Conservation (phyloP, 1,284 basidiomycete genomes). For the Ustilago loliicola region DNA sequence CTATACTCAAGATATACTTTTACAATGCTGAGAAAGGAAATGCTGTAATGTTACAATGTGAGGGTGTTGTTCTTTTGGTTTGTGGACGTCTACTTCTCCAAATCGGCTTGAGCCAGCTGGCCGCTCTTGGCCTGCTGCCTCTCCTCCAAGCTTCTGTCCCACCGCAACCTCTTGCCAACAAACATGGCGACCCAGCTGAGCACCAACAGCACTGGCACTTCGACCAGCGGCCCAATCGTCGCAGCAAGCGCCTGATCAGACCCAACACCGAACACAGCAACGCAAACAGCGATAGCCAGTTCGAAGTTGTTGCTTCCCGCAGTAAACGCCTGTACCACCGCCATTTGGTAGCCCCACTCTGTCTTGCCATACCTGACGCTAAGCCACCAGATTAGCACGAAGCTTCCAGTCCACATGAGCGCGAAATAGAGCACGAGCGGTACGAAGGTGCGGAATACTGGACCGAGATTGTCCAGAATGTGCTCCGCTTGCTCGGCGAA, state of each 20-base stretch:
- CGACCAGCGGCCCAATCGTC: slow-evolving; percentile 64
- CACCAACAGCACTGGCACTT: slow-evolving; percentile 78
- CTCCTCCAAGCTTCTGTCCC: slow-evolving; percentile 36
- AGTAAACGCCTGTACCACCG: slow-evolving; percentile 73
- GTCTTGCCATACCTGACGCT: slow-evolving; percentile 53
- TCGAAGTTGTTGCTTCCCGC: slow-evolving; percentile 74
- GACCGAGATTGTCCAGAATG: slow-evolving; percentile 61
- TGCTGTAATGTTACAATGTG: background rate
- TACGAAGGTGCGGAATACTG: slow-evolving; percentile 74
- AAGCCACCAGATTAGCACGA: slow-evolving; percentile 73
- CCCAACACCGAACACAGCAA: slow-evolving; percentile 76
- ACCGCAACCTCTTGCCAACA: slow-evolving; percentile 70
- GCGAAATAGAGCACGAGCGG: slow-evolving; percentile 81
- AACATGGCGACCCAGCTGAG: slow-evolving; percentile 81
- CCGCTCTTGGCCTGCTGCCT: slow-evolving; percentile 10
- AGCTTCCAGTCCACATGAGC: slow-evolving; percentile 81
- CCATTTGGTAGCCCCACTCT: slow-evolving; percentile 69
- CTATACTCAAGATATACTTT: background rate
- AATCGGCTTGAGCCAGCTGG: slow-evolving; percentile 10
- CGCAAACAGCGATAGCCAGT: slow-evolving; percentile 84
- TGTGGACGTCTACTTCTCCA: slow-evolving; percentile 18
- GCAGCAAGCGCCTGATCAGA: slow-evolving; percentile 55
- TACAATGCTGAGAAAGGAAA: background rate
- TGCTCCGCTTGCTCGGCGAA: slow-evolving; percentile 78
- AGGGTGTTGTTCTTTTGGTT: background rate